Base-by-base conservation (phyloP, 2,329 filamentous ascomycete genomes). In the Sporothrix inflata region DNA sequence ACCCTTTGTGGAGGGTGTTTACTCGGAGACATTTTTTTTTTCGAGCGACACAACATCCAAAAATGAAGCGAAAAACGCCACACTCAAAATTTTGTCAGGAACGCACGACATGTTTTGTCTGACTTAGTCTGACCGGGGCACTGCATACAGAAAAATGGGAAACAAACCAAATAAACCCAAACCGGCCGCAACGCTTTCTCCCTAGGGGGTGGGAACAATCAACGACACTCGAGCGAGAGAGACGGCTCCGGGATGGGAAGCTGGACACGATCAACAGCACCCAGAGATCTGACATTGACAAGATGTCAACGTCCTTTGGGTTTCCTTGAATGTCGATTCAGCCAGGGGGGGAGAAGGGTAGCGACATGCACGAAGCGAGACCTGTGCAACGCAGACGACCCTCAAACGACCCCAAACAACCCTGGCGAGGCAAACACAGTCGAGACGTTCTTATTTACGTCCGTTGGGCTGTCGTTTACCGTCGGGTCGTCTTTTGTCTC, bases 331-430 rank as follows among this genome's bases (percentile, higher is more conserved):
- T 34, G 30, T n/a, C n/a, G n/a, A 61, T 21, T 61, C n/a, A 9
- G 8, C 8, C 27, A 30, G 38, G 21, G 30, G 21, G 21, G 21
- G 5, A n/a, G 21, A 8, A 27, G 47, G 49, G 30, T 69, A 40
- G 19, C 47, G n/a, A 53, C 49, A 69, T 67, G 65, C 65, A 67
- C 45, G 65, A 67, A 67, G 65, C 65, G 65, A 67, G 45, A 67
- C 65, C 65, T 67, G 65, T 53, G 45, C 65, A 11, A 53, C 65
- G n/a, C 19, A 6, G 4, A 45, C 5, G 21, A 27, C 16, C 21
- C 34, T 45, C 40, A 45, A 66, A 21, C 40, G 49, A 49, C 9
- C 24, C 16, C 42, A 45, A 49, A 49, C 42, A 27, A 30, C 21
- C 19, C 14, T 34, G n/a, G n/a, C 24, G n/a, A 21, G n/a, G 19